Base-by-base conservation (phyloP, 2,329 filamentous ascomycete genomes). In the Ascochyta clinopodiicola region DNA sequence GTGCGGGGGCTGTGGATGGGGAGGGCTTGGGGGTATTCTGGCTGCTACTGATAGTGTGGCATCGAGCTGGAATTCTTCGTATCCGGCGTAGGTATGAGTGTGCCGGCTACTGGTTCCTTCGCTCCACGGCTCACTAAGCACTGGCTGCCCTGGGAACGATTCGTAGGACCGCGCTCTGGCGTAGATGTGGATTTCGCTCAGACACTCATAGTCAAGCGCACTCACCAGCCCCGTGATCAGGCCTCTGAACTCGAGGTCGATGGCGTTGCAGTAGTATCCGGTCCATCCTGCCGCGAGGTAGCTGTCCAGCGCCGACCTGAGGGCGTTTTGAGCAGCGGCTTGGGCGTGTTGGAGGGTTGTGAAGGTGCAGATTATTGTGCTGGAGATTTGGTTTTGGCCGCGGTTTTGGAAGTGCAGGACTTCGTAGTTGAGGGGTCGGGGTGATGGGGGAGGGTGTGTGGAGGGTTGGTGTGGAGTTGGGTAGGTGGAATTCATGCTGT, bases 161-260 rank as follows among this genome's bases (percentile, higher is more conserved):
- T 32, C n/a, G 15, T 17, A 2, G 8, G 21, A 1, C 13, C 17
- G 27, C 17, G 31, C 31, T 31, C 21, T 27, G 3, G 31, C 36
- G 19, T 36, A 8, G 25, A 48, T 38, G 8, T 34, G 37, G n/a
- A 53, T 12, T 21, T 53, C 44, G 21, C 32, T 53, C 25, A 47
- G 9, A 8, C 21, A 31, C 12, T 32, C n/a, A 12, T 38, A 44
- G 1, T n/a, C 32, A 0, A 22, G 19, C 4, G n/a, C 12, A 27
- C 32, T 17, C 3, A 27, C 25, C 0, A 32, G 7, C 3, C 51
- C 51, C 4, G 39, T 37, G 10, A 48, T 38, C 7, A 54, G n/a
- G 1, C 44, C 44, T 7, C 27, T 19, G 8, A 13, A 7, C 12
- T 35, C 2, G 10, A 48, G 39, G 6, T 54, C 39, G 12, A 54